These are phyloP conservation scores for Aureobasidium sp. DNA, from an alignment of 2,329 filamentous ascomycete genomes.

Conservation along the genomic window DNA sequence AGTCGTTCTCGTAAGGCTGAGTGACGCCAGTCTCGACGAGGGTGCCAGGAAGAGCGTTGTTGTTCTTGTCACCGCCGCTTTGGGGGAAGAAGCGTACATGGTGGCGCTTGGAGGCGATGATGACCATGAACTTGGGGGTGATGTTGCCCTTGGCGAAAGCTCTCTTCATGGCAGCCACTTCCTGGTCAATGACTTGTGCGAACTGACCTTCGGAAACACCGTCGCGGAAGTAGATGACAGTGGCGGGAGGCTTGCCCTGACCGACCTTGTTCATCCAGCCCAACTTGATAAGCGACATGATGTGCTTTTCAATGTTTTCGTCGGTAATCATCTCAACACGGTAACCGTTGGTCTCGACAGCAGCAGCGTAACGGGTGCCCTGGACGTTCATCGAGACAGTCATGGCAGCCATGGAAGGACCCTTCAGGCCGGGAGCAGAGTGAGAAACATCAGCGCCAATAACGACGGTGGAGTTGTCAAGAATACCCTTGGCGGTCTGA, in stretches of 20 bases:
- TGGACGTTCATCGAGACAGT: conserved; percentile 70
- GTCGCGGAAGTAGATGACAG: conserved; percentile 88
- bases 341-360: conserved; percentile 74
- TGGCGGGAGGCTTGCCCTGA: conserved; percentile 52
- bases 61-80: conserved; percentile 59
- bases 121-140: conserved; percentile 68
- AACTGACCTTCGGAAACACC: conserved; percentile 88
- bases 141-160: conserved; percentile 27
- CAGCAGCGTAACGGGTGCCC: conserved; percentile 68
- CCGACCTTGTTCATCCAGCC: conserved; percentile 57
- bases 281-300: conserved; percentile 53
- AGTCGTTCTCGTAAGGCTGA: conserved; percentile 84
- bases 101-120: conserved; percentile 88
- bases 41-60: conserved; percentile 78
- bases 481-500: conserved; percentile 26
- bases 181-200: conserved; percentile 67
- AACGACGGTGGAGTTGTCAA: conserved; percentile 61
- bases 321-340: conserved; percentile 71
- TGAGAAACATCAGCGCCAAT: conserved; percentile 92
- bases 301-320: conserved; percentile 60
- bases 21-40: conserved; percentile 86
- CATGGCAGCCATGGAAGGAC: conserved; percentile 77
- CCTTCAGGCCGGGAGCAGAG: conserved; percentile 57
- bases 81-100: conserved; percentile 88
- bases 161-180: conserved; percentile 64